These are phyloP conservation scores for Plantago lanceolata DNA, from an alignment of 305 asterid species.

Conservation along the genomic window DNA sequence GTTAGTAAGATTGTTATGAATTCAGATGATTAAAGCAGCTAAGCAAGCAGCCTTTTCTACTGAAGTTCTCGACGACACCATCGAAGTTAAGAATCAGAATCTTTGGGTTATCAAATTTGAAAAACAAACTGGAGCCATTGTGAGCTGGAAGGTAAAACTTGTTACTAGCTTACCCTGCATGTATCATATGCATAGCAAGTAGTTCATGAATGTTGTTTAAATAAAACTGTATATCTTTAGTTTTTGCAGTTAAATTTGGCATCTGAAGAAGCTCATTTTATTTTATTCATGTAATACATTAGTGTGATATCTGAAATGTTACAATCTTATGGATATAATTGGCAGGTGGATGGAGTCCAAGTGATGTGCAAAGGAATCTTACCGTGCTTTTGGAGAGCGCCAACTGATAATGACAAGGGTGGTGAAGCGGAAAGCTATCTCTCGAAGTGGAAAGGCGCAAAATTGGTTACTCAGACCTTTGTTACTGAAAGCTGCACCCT, in stretches of 20 bases:
- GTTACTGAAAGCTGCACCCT: conserved; percentile 53
- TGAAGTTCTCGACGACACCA: conserved; percentile 45
- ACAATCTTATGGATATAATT: conserved; percentile 18
- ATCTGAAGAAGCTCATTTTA: too few species aligned
- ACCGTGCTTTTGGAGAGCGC: conserved; percentile 99
- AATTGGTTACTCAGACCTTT: conserved; percentile 47
- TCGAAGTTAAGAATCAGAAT: conserved; percentile 50
- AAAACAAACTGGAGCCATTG: conserved; percentile 59
- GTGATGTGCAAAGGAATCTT: conserved; percentile 67
- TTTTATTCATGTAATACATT: neutral
- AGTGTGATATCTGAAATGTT: conserved; percentile 11
- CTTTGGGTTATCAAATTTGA: conserved; percentile 75
- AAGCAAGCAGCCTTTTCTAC: conserved; percentile 33
- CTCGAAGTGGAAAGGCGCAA: conserved; percentile 71
- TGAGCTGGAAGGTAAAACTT: conserved; percentile 74
- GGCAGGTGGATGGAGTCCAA: conserved; percentile 56
- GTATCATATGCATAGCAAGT: neutral
- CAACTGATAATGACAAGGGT: conserved; percentile 94
- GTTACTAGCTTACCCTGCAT: neutral
- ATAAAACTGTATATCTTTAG: neutral
- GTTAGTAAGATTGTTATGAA: conserved; percentile 19
- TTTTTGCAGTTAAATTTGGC: neutral
- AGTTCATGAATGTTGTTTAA: neutral
- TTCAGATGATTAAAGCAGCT: conserved; percentile 43
- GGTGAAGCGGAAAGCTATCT: conserved; percentile 67